Conservation (phyloP, 176 grass and related monocot genomes). For the Oryza officinalis region DNA sequence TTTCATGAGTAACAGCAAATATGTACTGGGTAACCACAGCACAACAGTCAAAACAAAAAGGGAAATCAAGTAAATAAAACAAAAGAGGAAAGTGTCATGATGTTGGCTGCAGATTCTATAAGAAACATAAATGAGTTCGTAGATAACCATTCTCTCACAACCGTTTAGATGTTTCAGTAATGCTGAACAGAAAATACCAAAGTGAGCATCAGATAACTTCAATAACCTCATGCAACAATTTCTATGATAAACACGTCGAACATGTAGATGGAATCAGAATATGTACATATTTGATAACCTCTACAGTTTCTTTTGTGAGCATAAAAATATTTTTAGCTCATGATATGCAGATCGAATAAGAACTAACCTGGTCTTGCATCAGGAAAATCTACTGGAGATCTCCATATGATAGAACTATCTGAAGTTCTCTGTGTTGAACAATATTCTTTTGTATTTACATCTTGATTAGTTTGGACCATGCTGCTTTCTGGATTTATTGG, state of each 20-base stretch:
- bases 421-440: constrained; percentile 34
- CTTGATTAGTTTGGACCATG: constrained; percentile 32
- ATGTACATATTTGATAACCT: not conserved
- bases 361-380: constrained; percentile 77
- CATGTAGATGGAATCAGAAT: not conserved
- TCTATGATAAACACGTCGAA: not conserved
- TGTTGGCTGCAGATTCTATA: not conserved
- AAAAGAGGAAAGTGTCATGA: not conserved
- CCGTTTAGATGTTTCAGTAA: not conserved
- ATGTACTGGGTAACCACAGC: not conserved
- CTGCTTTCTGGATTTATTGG: constrained; percentile 26
- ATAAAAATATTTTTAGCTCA: not conserved
- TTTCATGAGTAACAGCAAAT: not conserved
- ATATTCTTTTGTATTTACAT: constrained; percentile 24
- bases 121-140: not conserved
- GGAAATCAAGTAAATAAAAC: no score
- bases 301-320: not conserved
- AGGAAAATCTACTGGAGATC: constrained; percentile 58
- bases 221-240: not conserved
- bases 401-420: constrained; percentile 54
- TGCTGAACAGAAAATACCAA: not conserved
- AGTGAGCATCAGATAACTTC: not conserved
- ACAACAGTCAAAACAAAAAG: not conserved
- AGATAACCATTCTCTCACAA: not conserved
- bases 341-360: constrained; percentile 24